A percentile compares a stretch with the other conserved stretches of the same genome.
Evolutionary conservation across 495 filamentous ascomycete species (phyloP).

Genomic region (Neurospora sp.): DNA sequence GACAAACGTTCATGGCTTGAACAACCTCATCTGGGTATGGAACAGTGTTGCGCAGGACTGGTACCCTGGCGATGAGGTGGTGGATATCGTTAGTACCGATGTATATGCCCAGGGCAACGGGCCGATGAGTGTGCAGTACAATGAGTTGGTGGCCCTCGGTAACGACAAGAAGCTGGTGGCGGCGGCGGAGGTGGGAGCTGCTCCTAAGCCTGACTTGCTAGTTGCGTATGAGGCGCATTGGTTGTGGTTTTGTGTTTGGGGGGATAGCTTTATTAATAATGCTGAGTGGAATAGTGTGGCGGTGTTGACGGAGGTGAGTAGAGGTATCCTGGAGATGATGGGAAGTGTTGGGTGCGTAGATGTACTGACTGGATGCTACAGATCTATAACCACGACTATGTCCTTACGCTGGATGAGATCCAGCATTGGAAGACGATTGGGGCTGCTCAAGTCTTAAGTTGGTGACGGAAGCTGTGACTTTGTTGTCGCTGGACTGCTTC

Average conservation of each 20-base stretch:
- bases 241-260: constrained; percentile 39
- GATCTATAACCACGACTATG: constrained; percentile 27
- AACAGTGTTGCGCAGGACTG: constrained; percentile 34
- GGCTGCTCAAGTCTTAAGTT: not conserved
- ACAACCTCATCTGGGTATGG: constrained; percentile 42
- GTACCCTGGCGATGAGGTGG: constrained; percentile 35
- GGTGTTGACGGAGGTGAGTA: constrained; percentile 18
- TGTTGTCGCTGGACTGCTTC: not conserved
- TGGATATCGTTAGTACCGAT: constrained; percentile 32
- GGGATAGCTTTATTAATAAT: constrained; percentile 27
- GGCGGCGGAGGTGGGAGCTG: constrained; percentile 34
- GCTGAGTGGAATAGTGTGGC: constrained; percentile 25
- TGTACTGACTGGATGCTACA: not conserved
- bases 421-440: constrained; percentile 19
- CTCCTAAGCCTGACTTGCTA: constrained; percentile 30
- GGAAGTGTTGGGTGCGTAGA: not conserved
- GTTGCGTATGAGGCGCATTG: constrained; percentile 34
- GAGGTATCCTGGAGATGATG: not conserved
- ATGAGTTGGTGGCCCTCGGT: constrained; percentile 30
- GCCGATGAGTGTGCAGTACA: constrained; percentile 33
- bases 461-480: not conserved
- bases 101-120: constrained; percentile 28
- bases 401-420: constrained; percentile 33
- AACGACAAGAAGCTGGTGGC: constrained; percentile 37
- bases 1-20: constrained; percentile 28